A percentile compares a stretch with the other conserved stretches of the same genome.
These are phyloP conservation scores for Aspergillus incahuasiensis DNA, from an alignment of 495 filamentous ascomycete species.

Conservation along the genomic window DNA sequence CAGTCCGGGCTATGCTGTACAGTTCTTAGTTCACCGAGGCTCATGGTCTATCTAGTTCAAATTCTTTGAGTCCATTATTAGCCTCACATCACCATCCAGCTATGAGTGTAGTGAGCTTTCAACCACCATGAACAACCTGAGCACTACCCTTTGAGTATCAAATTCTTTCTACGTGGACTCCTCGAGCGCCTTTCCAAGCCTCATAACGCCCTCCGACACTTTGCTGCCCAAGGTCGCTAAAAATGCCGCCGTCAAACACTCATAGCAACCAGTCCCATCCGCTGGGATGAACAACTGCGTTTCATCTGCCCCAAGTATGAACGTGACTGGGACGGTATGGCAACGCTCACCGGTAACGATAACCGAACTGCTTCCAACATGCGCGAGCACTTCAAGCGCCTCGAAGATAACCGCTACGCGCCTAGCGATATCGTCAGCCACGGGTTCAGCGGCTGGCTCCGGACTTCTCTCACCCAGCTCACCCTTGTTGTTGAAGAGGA, in stretches of 20 bases:
- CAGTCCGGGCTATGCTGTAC: too few relatives aligned
- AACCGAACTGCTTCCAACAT: conserved; percentile 25
- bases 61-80: too few relatives aligned
- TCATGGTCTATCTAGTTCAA: too few relatives aligned
- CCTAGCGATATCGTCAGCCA: conserved; percentile 43
- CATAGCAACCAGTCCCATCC: neutral
- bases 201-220: neutral
- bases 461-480: too few relatives aligned
- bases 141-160: neutral
- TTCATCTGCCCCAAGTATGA: neutral
- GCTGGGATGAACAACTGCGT: neutral
- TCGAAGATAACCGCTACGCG: conserved; percentile 54
- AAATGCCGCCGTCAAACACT: conserved; percentile 10
- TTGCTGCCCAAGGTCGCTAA: conserved; percentile 1
- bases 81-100: too few relatives aligned
- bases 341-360: too few relatives aligned
- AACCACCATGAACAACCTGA: conserved; percentile 3
- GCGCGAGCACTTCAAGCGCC: conserved; percentile 33
- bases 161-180: neutral
- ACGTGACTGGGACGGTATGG: too few relatives aligned
- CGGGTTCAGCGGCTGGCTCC: conserved; percentile 30
- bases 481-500: too few relatives aligned
- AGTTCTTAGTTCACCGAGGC: too few relatives aligned
- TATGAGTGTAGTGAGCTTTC: neutral
- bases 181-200: neutral